Base-by-base conservation (phyloP, 2,329 filamentous ascomycete species). In the Xylaria sp. region DNA sequence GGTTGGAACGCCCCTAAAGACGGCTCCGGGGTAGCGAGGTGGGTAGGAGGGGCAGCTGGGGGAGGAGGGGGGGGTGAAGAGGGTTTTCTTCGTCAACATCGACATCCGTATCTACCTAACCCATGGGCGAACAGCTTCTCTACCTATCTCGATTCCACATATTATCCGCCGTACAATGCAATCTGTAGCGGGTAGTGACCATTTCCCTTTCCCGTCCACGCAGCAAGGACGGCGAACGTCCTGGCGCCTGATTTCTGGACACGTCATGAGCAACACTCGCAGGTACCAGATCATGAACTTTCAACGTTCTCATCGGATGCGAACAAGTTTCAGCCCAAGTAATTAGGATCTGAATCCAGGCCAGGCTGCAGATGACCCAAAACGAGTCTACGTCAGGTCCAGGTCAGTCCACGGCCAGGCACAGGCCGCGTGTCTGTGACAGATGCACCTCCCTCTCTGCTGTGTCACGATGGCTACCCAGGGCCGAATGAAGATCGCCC, bases 211-310 rank as follows among this genome's bases (percentile, higher is more conserved):
- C 29, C 11, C 16, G 29, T 34, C 29, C 11, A 34, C 11, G 29
- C 29, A 13, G 16, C 29, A 34, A 6, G 29, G 6, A 34, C 11
- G 6, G 16, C 11, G 4, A 34, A 34, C 16, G 29, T 34, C 29
- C 29, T n/a, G n/a, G n/a, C n/a, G 24, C 24, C 24, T 26, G 9
- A 26, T 9, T 26, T 26, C n/a, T n/a, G n/a, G n/a, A 26, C 24
- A 26, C 24, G 24, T 26, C 24, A 26, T 26, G 6, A 13, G 16
- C 29, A 13, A 26, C 38, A 44, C 37, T 38, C 39, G 29, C 4
- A 16, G 18, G 39, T 26, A n/a, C n/a, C 39, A 37, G 37, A 41
- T 53, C 53, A 59, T 48, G 46, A 53, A 48, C 26, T 52, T 54
- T 46, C 19, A 41, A 24, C 40, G 39, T 43, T 39, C 20, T 37